Conservation (phyloP, 2,329 filamentous ascomycete genomes). For the Cladophialophora bantiana region DNA sequence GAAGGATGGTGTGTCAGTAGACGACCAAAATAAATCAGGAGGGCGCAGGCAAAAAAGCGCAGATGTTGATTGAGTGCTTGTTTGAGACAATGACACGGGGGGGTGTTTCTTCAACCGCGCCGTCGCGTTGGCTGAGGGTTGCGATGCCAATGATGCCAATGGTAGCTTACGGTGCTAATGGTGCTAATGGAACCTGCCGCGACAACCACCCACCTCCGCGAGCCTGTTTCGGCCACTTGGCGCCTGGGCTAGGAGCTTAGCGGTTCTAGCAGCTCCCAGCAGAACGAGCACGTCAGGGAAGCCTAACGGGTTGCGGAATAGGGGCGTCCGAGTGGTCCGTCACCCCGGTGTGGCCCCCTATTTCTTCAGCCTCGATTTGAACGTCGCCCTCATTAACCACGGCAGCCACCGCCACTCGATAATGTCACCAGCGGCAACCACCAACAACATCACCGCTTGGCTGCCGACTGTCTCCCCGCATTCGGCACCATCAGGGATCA, state of each 20-base stretch:
- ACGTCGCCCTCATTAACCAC: slow-evolving; percentile 2
- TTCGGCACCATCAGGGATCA: slow-evolving; percentile 11
- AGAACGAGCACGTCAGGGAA: slow-evolving; percentile 11
- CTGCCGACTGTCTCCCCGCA: slow-evolving; percentile 4
- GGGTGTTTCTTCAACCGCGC: slow-evolving; percentile 18
- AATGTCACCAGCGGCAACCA: neutral
- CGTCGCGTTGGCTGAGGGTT: slow-evolving; percentile 6
- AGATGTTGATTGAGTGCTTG: slow-evolving; percentile 6
- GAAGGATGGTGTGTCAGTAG: neutral
- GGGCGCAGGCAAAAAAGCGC: slow-evolving; percentile 1
- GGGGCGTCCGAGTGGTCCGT: neutral
- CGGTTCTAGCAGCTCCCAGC: neutral
- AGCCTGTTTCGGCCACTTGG: slow-evolving; percentile 15
- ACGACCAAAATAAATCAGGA: slow-evolving; percentile 8
- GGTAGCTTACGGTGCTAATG: neutral
- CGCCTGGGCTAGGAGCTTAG: slow-evolving; percentile 7
- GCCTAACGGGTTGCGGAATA: slow-evolving; percentile 18
- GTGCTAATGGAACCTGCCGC: neutral
- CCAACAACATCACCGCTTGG: neutral
- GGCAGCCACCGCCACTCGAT: neutral
- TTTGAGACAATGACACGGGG: slow-evolving; percentile 20
- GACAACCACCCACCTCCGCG: slow-evolving; percentile 10
- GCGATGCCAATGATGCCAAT: slow-evolving; percentile 7
- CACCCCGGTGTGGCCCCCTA: neutral
- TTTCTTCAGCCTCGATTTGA: slow-evolving; percentile 4